These are phyloP conservation scores for Psilocybe sp. DNA, from an alignment of 768 basidiomycete genomes.

Conservation along the genomic window DNA sequence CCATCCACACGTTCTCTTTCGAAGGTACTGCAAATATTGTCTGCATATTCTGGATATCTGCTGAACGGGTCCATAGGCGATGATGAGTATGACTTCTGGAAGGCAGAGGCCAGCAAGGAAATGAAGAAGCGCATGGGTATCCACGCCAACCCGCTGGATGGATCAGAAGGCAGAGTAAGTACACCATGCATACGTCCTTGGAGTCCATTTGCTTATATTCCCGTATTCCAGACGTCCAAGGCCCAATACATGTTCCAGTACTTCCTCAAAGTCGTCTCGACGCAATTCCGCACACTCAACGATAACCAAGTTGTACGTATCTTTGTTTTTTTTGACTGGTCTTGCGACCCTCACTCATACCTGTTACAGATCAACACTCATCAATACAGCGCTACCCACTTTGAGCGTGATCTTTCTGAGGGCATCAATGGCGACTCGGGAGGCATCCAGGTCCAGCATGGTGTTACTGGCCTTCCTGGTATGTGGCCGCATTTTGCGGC, in stretches of 20 bases:
- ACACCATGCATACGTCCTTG: not conserved
- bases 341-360: not conserved
- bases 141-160: slow-evolving; percentile 72
- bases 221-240: slow-evolving; percentile 56
- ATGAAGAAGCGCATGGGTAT: slow-evolving; percentile 78
- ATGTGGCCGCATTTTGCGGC: slow-evolving; percentile 1
- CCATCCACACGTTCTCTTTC: slow-evolving; percentile 78
- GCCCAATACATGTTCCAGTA: slow-evolving; percentile 96
- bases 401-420: slow-evolving; percentile 84
- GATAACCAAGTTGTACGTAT: slow-evolving; percentile 63
- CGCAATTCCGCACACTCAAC: slow-evolving; percentile 79
- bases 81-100: slow-evolving; percentile 74
- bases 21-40: slow-evolving; percentile 36
- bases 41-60: slow-evolving; percentile 1
- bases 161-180: slow-evolving; percentile 11
- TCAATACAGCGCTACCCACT: slow-evolving; percentile 95
- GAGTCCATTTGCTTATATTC: not conserved
- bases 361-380: slow-evolving; percentile 70
- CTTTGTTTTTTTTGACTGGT: not conserved
- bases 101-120: slow-evolving; percentile 54
- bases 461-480: slow-evolving; percentile 68
- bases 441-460: slow-evolving; percentile 75
- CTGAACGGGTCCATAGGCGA: slow-evolving; percentile 41
- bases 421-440: slow-evolving; percentile 57
- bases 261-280: slow-evolving; percentile 98